Evolutionary conservation across 176 grass and related monocot species (phyloP).

Genomic region (Phragmites australis): DNA sequence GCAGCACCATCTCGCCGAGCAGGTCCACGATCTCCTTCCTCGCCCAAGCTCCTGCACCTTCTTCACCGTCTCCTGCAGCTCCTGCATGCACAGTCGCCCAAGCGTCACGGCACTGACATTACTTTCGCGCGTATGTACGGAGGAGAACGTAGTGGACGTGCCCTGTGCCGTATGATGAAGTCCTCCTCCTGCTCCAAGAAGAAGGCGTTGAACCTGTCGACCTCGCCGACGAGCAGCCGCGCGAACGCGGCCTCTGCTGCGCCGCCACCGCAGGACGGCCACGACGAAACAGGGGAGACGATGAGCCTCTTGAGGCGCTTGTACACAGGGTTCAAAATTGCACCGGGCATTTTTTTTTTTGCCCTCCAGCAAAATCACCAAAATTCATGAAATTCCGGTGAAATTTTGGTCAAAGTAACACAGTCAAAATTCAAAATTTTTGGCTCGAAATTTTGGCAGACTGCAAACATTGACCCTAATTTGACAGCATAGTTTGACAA

Average conservation of each 20-base stretch:
- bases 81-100: slow-evolving; percentile 30
- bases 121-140: too few species aligned
- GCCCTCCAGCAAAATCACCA: too few species aligned
- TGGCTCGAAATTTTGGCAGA: too few species aligned
- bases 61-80: slow-evolving; percentile 62
- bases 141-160: too few species aligned
- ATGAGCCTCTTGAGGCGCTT: slow-evolving; percentile 79
- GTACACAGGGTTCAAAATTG: too few species aligned
- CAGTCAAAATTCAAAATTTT: too few species aligned
- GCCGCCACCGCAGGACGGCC: background rate
- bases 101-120: background rate
- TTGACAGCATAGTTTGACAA: too few species aligned
- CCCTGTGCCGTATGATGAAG: slow-evolving; percentile 75
- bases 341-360: too few species aligned
- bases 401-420: too few species aligned
- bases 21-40: slow-evolving; percentile 73
- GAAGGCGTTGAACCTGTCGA: slow-evolving; percentile 83
- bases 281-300: background rate
- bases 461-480: too few species aligned
- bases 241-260: slow-evolving; percentile 41
- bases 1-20: slow-evolving; percentile 80
- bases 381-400: too few species aligned
- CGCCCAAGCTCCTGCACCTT: slow-evolving; percentile 36
- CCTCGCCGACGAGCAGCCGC: slow-evolving; percentile 56
- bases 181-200: slow-evolving; percentile 89